Base-by-base conservation (phyloP, 495 filamentous ascomycete genomes). In the Darksidea phi region DNA sequence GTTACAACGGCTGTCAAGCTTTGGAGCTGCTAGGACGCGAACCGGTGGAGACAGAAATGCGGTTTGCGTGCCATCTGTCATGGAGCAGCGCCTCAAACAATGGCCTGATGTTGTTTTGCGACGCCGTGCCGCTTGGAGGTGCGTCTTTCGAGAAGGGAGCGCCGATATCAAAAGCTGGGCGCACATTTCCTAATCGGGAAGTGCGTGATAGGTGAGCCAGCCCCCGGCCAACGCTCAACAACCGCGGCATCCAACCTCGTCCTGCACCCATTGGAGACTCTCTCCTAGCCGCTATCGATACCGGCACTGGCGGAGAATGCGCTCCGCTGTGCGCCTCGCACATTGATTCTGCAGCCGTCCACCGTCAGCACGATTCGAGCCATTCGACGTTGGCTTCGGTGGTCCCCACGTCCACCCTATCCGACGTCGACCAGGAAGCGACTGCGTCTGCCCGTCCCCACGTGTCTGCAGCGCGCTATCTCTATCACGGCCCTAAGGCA, bases 31-130 rank as follows among this genome's bases (percentile, higher is more conserved):
- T 20, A 34, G 23, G 47, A 15, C 6, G 13, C 3, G 32, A 61
- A 38, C 24, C 18, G 21, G 56, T 50, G 34, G 56, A 26, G 34
- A 17, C 56, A 47, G 47, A 6, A 20, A 55, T 61, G 59, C 49
- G 38, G 56, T 37, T 58, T 36, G 56, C 28, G 18, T 23, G 17
- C 25, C 25, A 24, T 13, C 7, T 15, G 41, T 12, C 34, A 34
- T 37, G 10, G 26, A 41, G 6, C 2, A n/a, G 11, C 2, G 34
- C 11, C 41, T 49, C 46, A 54, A 64, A 58, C 54, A 49, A 46
- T 45, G 61, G 61, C 24, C 61, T 64, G 61, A 64, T 64, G 48
- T 59, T 58, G 61, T 63, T 64, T 64, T 57, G 21, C 23, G 46
- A 63, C 53, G 13, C 18, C 6, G 41, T n/a, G 41, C 3, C 18